Evolutionary conservation across 345 rosid species (phyloP).

Genomic region (Gossypium bickii): DNA sequence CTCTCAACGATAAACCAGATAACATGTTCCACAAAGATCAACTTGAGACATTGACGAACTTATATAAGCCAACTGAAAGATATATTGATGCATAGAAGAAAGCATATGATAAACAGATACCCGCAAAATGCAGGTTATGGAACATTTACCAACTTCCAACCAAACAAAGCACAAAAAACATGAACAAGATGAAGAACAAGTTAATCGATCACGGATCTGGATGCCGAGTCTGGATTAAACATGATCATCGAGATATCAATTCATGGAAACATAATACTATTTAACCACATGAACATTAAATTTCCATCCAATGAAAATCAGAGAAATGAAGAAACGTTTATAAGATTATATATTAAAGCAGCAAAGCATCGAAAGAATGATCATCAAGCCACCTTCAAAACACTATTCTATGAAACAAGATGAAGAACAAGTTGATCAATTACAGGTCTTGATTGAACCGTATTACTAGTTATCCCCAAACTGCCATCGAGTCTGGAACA

Average conservation of each 20-base stretch:
- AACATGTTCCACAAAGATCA: background rate
- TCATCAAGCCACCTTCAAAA: too few relatives aligned
- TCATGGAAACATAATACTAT: too few relatives aligned
- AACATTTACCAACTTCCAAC: background rate
- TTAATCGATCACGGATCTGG: background rate
- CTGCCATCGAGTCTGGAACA: background rate
- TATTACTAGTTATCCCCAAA: background rate
- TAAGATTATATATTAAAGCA: too few relatives aligned
- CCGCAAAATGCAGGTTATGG: background rate
- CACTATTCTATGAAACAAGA: background rate
- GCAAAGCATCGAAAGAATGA: too few relatives aligned
- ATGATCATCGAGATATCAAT: too few relatives aligned
- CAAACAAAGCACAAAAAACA: background rate
- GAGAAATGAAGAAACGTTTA: too few relatives aligned
- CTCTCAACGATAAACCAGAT: background rate
- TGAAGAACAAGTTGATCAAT: background rate
- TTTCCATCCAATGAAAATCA: too few relatives aligned
- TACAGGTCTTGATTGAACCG: background rate
- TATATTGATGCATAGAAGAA: background rate
- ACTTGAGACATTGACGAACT: background rate
- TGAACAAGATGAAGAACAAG: background rate
- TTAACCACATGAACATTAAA: too few relatives aligned
- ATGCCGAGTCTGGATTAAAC: too few relatives aligned
- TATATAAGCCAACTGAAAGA: background rate
- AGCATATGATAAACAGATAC: background rate